Base-by-base conservation (phyloP, 306 rosid genomes). In the Vigna angularis region DNA sequence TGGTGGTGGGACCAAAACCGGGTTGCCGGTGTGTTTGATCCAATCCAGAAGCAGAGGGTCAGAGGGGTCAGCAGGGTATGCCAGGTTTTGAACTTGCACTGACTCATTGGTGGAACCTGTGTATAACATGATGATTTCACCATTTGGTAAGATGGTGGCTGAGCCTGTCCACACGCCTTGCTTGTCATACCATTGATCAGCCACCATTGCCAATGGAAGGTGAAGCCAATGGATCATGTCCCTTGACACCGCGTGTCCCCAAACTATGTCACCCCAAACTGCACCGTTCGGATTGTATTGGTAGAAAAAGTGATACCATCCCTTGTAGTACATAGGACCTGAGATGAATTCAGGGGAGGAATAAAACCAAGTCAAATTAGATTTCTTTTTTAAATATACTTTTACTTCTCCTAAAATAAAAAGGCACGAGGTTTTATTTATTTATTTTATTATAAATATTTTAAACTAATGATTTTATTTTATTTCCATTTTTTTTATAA, bases 241-340 rank as follows among this genome's bases (percentile, higher is more conserved):
- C 20, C 61, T 87, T 42, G 98, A 95, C 11, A 95, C 91, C 0
- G 98, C 98, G 17, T 95, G 98, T 18, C 98, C 98, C 98, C 98
- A 95, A 9, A 88, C 96, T 34, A 86, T 86, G 92, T 95, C 76
- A 9, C 98, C 98, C 98, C 98, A 95, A 9, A 95, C 78, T 24
- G 97, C 98, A 17, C 87, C 95, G 0, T 86, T 62, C 7, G 97
- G 98, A 66, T 95, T 95, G 88, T 91, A 90, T 28, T 95, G 98
- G 87, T 95, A 95, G 89, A 95, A 95, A 70, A 95, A 90, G 53
- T 95, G 98, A 78, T 95, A 95, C 97, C 97, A 95, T 65, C 95
- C 97, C 80, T 90, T 94, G 92, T 90, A 89, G 80, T 66, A 92
- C 83, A 92, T 48, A 28, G 98, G 98, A 74, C 98, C 98, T 92